Conservation (phyloP, 2,329 filamentous ascomycete genomes). For the Alternaria burnsii region DNA sequence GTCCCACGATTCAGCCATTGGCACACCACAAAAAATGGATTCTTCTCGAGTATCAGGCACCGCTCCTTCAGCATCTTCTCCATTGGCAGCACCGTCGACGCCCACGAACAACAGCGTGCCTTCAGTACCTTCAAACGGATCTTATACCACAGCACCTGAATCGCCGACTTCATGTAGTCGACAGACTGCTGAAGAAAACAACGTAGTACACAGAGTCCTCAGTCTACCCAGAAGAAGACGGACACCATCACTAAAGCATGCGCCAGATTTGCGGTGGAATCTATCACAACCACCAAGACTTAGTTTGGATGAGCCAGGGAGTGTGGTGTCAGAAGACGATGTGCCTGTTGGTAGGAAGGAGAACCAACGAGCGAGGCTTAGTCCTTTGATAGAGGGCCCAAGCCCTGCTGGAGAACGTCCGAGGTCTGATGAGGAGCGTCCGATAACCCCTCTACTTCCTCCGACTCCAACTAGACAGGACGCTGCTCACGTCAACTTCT, state of each 20-base stretch:
- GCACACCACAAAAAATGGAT: not conserved
- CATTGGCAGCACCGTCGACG: not conserved
- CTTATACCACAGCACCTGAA: no score
- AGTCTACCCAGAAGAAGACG: not conserved
- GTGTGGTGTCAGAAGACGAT: not conserved
- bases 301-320: not conserved
- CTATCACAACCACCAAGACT: not conserved
- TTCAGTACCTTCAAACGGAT: no score
- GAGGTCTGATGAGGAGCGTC: not conserved
- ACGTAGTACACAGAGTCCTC: not conserved
- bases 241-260: constrained; percentile 7
- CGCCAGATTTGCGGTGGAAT: constrained; percentile 7
- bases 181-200: not conserved
- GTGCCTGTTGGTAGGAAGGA: not conserved
- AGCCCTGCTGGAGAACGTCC: not conserved
- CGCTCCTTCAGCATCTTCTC: not conserved
- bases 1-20: constrained; percentile 11
- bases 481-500: not conserved
- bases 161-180: no score
- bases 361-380: not conserved
- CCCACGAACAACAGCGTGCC: no score
- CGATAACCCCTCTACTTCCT: not conserved
- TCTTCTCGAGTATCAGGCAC: not conserved
- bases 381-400: not conserved
- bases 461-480: not conserved